Conservation (phyloP, 306 rosid species). For the Chamaecrista fasciculata region DNA sequence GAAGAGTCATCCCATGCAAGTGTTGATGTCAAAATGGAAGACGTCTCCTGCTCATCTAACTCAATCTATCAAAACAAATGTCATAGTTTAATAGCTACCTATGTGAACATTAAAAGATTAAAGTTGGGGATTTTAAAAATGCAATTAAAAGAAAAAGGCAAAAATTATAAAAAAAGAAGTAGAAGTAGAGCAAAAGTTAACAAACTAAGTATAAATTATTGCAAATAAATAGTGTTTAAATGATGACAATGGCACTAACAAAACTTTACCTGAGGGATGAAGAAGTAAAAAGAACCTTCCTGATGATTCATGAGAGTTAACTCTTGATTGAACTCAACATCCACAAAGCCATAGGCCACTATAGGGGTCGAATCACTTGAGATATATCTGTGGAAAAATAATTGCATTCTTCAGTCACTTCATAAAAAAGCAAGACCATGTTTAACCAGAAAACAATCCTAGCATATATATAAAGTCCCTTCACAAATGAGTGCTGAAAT, state of each 20-base stretch:
- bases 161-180: background rate
- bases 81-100: constrained; percentile 8
- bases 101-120: constrained; percentile 20
- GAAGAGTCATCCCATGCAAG: constrained; percentile 79
- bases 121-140: background rate
- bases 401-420: constrained; percentile 29
- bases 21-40: constrained; percentile 74
- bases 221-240: constrained; percentile 4
- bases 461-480: constrained; percentile 13
- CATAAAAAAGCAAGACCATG: constrained; percentile 15
- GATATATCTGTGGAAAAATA: constrained; percentile 52
- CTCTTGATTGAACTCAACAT: constrained; percentile 41
- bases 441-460: constrained; percentile 4
- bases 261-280: constrained; percentile 78
- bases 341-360: constrained; percentile 74
- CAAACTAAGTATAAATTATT: background rate
- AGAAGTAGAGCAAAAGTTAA: background rate
- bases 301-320: constrained; percentile 36
- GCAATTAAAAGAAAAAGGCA: background rate
- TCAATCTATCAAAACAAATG: constrained; percentile 61
- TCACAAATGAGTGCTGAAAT: background rate
- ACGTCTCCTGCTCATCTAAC: constrained; percentile 67
- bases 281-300: constrained; percentile 60
- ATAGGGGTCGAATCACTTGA: constrained; percentile 54
- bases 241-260: background rate